Base-by-base conservation (phyloP, 2,329 filamentous ascomycete species). In the Aspergillus tubingensis region DNA sequence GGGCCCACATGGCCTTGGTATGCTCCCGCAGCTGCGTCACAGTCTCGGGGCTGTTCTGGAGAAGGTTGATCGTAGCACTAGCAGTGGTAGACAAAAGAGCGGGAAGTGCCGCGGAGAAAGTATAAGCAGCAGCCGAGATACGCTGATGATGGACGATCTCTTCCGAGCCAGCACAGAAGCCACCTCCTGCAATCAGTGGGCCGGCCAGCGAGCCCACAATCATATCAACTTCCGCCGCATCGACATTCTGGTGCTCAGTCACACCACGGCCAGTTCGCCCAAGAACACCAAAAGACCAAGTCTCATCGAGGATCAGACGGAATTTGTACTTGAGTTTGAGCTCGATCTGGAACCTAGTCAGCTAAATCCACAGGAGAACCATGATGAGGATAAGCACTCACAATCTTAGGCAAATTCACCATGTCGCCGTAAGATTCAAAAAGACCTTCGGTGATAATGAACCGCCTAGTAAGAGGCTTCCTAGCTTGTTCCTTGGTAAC, bases 291-390 rank as follows among this genome's bases (percentile, higher is more conserved):
- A 98, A 99, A 1, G 93, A 97, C 89, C 91, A 96, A 1, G 93
- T 96, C 81, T 99, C 95, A 76, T 99, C 95, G 39, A 99, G 87
- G 66, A 98, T 96, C 59, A 99, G 86, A 70, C 95, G 92, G 82
- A 98, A 99, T 80, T 97, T 99, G 85, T 98, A 97, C 76, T 90
- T 91, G 68, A 93, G 88, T 79, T 97, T 97, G 68, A 99, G 83
- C 74, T 96, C 94, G 65, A 98, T 83, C 89, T 91, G 10, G 1
- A 53, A 51, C 8, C 8, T 52, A 51, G 58, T 50, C 17, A 62
- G 43, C 44, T 36, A 25, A 36, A 50, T 64, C 57, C 62, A 62
- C 21, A 25, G 3, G 44, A 23, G 30, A 11, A 58, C 17, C 21
- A 49, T 19, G 2, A 47, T 32, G 21, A 6, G 6, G 13, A n/a